Conservation (phyloP, 1,284 basidiomycete species). For the Austropuccinia psidii region DNA sequence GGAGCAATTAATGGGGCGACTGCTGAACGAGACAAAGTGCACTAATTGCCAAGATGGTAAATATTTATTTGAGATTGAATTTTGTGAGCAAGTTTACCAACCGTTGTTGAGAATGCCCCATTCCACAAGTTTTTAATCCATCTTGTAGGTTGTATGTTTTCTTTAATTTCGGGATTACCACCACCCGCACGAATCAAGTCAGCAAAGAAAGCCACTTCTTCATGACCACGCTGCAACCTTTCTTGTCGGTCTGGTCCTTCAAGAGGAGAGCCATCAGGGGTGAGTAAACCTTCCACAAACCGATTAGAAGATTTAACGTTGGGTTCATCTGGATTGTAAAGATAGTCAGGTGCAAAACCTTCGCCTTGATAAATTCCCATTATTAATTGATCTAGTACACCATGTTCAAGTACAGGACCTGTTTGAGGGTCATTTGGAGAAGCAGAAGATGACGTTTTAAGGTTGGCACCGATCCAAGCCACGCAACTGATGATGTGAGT, state of each 20-base stretch:
- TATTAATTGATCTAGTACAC: conserved; percentile 9
- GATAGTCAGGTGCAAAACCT: conserved; percentile 1
- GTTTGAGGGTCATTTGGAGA: background rate
- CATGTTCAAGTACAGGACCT: conserved; percentile 11
- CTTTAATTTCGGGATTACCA: conserved; percentile 45
- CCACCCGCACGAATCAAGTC: conserved; percentile 49
- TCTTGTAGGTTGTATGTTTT: conserved; percentile 51
- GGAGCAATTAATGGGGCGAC: conserved; percentile 48
- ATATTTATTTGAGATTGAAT: background rate
- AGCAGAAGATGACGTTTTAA: background rate
- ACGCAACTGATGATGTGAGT: conserved; percentile 28
- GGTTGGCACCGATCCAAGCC: conserved; percentile 20
- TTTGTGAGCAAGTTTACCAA: conserved; percentile 5
- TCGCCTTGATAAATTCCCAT: conserved; percentile 34
- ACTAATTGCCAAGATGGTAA: conserved; percentile 30
- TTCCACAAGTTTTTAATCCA: conserved; percentile 53
- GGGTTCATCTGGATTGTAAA: background rate
- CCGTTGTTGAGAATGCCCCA: conserved; percentile 40
- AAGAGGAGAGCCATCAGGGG: background rate
- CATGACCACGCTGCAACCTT: conserved; percentile 41
- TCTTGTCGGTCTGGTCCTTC: conserved; percentile 36
- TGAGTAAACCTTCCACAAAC: conserved; percentile 39
- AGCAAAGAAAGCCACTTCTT: conserved; percentile 46
- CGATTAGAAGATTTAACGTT: conserved; percentile 15
- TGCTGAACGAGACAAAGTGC: conserved; percentile 50